Conservation (phyloP, 768 basidiomycete species). For the Sarcomyxa edulis region DNA sequence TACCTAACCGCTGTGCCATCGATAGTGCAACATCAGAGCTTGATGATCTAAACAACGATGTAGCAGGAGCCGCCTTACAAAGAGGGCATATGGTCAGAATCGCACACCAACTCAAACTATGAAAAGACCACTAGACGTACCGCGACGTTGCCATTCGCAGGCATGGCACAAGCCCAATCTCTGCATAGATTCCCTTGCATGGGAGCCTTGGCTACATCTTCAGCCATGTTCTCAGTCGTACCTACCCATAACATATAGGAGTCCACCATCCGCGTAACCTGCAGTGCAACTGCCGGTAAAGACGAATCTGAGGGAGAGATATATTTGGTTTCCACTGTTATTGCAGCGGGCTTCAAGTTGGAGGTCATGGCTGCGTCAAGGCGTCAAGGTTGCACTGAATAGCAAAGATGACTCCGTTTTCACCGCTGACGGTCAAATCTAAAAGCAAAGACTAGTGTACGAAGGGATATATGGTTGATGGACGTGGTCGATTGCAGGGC, state of each 20-base stretch:
- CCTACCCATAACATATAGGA: conserved; percentile 86
- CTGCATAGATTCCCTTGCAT: conserved; percentile 52
- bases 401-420: too few species aligned
- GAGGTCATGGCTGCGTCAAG: background rate
- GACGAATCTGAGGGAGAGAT: conserved; percentile 44
- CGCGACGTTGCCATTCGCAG: conserved; percentile 23
- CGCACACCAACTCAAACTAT: background rate
- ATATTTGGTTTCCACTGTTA: conserved; percentile 43
- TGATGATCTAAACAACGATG: conserved; percentile 58
- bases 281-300: conserved; percentile 56
- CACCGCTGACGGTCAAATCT: too few species aligned
- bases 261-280: conserved; percentile 60
- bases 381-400: too few species aligned
- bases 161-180: conserved; percentile 87
- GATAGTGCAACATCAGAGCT: conserved; percentile 58
- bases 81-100: too few species aligned
- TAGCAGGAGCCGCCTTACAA: conserved; percentile 39
- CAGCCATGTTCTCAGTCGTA: conserved; percentile 39
- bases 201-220: conserved; percentile 43
- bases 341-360: conserved; percentile 15
- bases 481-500: too few species aligned
- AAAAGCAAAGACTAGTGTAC: too few species aligned
- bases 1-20: conserved; percentile 82
- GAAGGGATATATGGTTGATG: too few species aligned
- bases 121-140: conserved; percentile 1